phyloP scores from a whole-genome alignment of 306 rosid species.

The Sophora flavescens region DNA sequence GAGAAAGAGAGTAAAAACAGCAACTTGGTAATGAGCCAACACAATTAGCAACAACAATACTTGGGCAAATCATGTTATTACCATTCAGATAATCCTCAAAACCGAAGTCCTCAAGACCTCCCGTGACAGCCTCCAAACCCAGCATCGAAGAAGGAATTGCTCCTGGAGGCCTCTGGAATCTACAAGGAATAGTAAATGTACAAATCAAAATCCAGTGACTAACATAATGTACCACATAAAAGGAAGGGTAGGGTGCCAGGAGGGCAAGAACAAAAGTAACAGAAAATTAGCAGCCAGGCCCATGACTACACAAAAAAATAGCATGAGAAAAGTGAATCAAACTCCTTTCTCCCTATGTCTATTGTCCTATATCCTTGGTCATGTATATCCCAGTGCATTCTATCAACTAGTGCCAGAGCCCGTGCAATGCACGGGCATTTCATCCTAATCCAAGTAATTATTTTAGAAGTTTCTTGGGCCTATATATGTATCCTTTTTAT shows the following conservation, averaged over 20 bases:
- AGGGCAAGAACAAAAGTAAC: constrained; percentile 24
- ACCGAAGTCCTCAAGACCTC: constrained; percentile 68
- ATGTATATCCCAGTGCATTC: neutral
- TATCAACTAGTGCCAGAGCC: too few relatives aligned
- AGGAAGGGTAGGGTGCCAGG: constrained; percentile 10
- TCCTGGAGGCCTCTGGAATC: constrained; percentile 86
- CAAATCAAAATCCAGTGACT: constrained; percentile 8
- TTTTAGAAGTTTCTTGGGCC: too few relatives aligned
- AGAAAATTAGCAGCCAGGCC: neutral
- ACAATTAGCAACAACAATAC: neutral
- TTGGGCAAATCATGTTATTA: constrained; percentile 40
- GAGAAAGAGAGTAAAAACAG: neutral
- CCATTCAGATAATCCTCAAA: constrained; percentile 86
- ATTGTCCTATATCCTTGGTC: neutral
- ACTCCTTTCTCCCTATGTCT: neutral
- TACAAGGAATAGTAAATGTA: constrained; percentile 38
- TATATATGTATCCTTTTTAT: too few relatives aligned
- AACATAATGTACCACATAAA: constrained; percentile 7
- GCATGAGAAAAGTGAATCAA: neutral
- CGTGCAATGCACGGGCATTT: too few relatives aligned
- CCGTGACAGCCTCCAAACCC: constrained; percentile 78
- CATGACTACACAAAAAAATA: constrained; percentile 1
- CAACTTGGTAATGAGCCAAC: neutral
- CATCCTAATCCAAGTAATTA: too few relatives aligned
- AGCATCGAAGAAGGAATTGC: constrained; percentile 78